A percentile compares a stretch with the other conserved stretches of the same genome.
Conservation (phyloP, 2,329 filamentous ascomycete genomes). For the Colletotrichum simmondsii region DNA sequence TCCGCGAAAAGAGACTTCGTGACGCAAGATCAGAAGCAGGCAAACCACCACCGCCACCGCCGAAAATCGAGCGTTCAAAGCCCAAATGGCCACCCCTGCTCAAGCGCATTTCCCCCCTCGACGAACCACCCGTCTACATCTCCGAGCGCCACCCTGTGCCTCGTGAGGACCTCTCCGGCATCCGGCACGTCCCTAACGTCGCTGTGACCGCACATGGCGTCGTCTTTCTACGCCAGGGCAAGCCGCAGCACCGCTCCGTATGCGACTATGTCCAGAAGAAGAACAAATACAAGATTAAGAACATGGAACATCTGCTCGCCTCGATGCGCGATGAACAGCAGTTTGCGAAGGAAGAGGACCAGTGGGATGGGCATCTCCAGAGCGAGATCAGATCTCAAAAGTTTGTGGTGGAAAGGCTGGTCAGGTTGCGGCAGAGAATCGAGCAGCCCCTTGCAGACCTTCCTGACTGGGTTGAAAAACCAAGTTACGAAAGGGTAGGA, state of each 20-base stretch:
- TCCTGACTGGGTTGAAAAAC: neutral
- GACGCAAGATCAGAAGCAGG: neutral
- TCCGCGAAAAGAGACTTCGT: slow-evolving; percentile 43
- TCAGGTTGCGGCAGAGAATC: neutral
- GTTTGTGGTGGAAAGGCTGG: neutral
- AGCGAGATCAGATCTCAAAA: slow-evolving; percentile 36
- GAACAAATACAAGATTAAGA: slow-evolving; percentile 56
- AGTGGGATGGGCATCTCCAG: slow-evolving; percentile 57
- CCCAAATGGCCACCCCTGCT: slow-evolving; percentile 44
- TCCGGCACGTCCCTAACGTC: slow-evolving; percentile 69
- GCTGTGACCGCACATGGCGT: slow-evolving; percentile 62
- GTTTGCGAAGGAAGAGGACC: slow-evolving; percentile 54
- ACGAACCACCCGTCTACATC: slow-evolving; percentile 58
- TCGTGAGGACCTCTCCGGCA: slow-evolving; percentile 53
- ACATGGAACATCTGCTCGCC: slow-evolving; percentile 45
- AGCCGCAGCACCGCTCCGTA: slow-evolving; percentile 71
- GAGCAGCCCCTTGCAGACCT: neutral
- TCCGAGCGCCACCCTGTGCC: slow-evolving; percentile 60
- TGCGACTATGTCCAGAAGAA: slow-evolving; percentile 62
- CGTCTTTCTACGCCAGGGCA: slow-evolving; percentile 74
- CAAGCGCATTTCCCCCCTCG: slow-evolving; percentile 45
- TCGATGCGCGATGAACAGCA: slow-evolving; percentile 45
- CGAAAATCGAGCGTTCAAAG: slow-evolving; percentile 27
- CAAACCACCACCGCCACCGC: slow-evolving; percentile 33
- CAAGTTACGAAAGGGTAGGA: neutral